Conservation (phyloP, 2,329 filamentous ascomycete species). For the Penicillium sp. region DNA sequence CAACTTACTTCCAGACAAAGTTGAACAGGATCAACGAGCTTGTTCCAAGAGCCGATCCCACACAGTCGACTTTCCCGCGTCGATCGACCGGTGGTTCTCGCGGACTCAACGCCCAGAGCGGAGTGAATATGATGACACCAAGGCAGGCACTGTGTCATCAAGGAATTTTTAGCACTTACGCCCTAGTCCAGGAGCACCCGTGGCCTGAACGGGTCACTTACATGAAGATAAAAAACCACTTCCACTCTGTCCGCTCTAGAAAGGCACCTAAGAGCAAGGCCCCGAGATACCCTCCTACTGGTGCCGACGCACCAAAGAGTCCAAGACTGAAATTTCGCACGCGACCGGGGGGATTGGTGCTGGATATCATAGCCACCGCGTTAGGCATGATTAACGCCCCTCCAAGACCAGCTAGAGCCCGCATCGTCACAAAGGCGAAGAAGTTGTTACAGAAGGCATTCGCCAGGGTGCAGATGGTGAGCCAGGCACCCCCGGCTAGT, state of each 20-base stretch:
- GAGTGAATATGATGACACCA: conserved; percentile 17
- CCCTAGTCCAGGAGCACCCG: too few relatives aligned
- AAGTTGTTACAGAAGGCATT: conserved; percentile 43
- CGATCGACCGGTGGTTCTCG: conserved; percentile 27
- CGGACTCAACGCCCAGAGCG: conserved; percentile 23
- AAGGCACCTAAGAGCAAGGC: conserved; percentile 37
- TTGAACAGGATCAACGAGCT: conserved; percentile 42
- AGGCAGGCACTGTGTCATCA: conserved; percentile 16
- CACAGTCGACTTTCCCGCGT: conserved; percentile 35
- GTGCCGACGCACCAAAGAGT: conserved; percentile 43
- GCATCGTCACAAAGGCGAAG: conserved; percentile 37
- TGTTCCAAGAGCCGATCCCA: conserved; percentile 36
- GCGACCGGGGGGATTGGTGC: conserved; percentile 42
- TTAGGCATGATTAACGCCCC: conserved; percentile 48
- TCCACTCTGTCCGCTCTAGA: conserved; percentile 30
- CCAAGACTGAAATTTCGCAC: conserved; percentile 41
- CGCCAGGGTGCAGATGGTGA: conserved; percentile 46
- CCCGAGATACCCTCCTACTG: conserved; percentile 41
- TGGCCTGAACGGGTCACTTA: conserved; percentile 12
- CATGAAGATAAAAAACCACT: conserved; percentile 38
- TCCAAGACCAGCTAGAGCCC: conserved; percentile 45
- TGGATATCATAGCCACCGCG: conserved; percentile 44
- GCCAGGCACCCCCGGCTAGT: conserved; percentile 49
- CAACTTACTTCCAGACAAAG: conserved; percentile 44
- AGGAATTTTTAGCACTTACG: not conserved